Evolutionary conservation across 2,329 filamentous ascomycete species (phyloP), one percentile per base, ranked within the genome.

Genomic region (Fusarium coicis): DNA sequence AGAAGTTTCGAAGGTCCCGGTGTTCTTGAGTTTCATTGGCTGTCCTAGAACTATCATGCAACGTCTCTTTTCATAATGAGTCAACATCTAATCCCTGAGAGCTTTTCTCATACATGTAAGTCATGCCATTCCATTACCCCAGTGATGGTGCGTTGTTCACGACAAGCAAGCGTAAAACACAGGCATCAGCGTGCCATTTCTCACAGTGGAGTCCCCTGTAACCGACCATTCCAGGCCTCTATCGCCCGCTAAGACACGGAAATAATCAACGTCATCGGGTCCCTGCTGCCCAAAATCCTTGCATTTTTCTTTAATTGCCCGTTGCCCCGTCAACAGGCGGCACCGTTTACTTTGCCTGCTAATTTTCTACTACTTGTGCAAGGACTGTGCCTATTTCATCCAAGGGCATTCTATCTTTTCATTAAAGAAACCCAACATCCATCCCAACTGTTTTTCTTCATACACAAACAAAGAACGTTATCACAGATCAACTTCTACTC

Each of bases 311-410:
- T 52, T 66, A 64, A 64, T 53, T 40, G 42, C 34, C 23, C 37
- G 79, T 80, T 80, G 76, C 77, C 70, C 68, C 19, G 76, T 64
- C 70, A 73, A 80, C 78, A 21, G 19, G 9, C 49, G 30, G 18
- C 53, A 55, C 43, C 70, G 69, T 76, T 79, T 70, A 78, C 75
- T 76, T 73, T 73, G 42, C 60, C 59, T 42, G 64, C 49, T 60
- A 70, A 70, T 73, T 72, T 66, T 60, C 65, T 44, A 21, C 30
- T 36, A 47, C n/a, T 72, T 74, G 67, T 68, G 71, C 67, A 65
- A 43, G 55, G 18, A 23, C 39, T 30, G 36, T 21, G 54, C 47
- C 61, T 60, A 67, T 74, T 68, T 71, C 66, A 63, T 46, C 58
- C 50, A 72, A 58, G 19, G 12, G 32, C 32, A n/a, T 42, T 36